Conservation (phyloP, 192 early-diverging fungal species). For the Backusella sp. region DNA sequence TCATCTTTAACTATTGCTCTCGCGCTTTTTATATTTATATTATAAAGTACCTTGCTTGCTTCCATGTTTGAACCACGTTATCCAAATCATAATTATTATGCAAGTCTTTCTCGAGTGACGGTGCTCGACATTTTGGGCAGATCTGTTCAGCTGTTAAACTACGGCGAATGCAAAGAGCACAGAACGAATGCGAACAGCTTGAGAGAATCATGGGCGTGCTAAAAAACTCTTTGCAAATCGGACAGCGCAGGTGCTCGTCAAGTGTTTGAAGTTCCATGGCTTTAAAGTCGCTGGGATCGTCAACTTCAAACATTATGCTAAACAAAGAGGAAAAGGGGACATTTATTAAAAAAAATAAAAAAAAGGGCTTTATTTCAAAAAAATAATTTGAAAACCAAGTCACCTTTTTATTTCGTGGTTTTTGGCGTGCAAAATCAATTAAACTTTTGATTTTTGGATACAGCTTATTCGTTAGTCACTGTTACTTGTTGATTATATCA, state of each 20-base stretch:
- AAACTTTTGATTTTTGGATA: too few species aligned
- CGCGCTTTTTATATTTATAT: not conserved
- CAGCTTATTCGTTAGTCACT: too few species aligned
- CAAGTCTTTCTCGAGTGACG: slow-evolving; percentile 23
- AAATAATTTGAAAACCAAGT: not conserved
- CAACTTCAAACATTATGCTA: slow-evolving; percentile 35
- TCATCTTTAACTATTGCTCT: not conserved
- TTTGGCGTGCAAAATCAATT: not conserved
- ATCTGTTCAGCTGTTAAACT: slow-evolving; percentile 53
- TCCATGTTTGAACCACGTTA: slow-evolving; percentile 29
- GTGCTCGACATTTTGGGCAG: slow-evolving; percentile 68
- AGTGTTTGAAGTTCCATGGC: slow-evolving; percentile 49
- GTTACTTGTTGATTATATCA: too few species aligned
- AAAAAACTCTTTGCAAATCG: slow-evolving; percentile 76
- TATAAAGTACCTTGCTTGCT: slow-evolving; percentile 19
- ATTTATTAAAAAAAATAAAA: not conserved
- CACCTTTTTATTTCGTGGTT: not conserved
- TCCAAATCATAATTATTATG: slow-evolving; percentile 32
- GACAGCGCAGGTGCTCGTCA: slow-evolving; percentile 70
- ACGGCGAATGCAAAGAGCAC: slow-evolving; percentile 71
- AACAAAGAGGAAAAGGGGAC: not conserved
- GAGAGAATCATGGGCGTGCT: slow-evolving; percentile 56
- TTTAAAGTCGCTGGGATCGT: slow-evolving; percentile 75
- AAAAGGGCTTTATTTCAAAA: not conserved
- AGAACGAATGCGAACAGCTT: slow-evolving; percentile 74